phyloP scores from a whole-genome alignment of 768 basidiomycete species.

The Termitomyces sp. region DNA sequence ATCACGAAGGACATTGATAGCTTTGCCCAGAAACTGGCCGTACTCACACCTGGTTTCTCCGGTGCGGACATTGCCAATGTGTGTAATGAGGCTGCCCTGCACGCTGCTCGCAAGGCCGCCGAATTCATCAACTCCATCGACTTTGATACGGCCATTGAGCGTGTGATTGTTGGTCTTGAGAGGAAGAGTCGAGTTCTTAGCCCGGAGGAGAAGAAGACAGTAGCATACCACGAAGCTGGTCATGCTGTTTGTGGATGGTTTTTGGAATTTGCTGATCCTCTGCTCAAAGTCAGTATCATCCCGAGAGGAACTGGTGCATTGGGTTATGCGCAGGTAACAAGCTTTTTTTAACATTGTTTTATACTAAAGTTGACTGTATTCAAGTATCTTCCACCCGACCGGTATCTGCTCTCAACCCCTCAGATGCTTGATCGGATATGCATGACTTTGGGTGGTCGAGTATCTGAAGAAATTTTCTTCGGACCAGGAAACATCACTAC shows the following conservation, averaged over 20 bases:
- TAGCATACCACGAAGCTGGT: constrained; percentile 98
- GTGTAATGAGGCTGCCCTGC: constrained; percentile 95
- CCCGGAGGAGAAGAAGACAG: constrained; percentile 95
- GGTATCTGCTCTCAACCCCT: constrained; percentile 91
- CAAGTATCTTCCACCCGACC: constrained; percentile 91
- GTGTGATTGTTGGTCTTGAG: constrained; percentile 96
- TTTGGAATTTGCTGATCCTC: constrained; percentile 93
- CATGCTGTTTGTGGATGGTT: constrained; percentile 99
- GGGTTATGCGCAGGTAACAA: constrained; percentile 86
- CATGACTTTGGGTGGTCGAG: constrained; percentile 97
- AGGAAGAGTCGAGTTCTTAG: constrained; percentile 91
- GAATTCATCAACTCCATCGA: constrained; percentile 77
- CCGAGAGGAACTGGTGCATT: constrained; percentile 93
- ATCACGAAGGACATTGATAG: constrained; percentile 43
- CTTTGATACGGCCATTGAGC: constrained; percentile 97
- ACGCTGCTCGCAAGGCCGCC: constrained; percentile 81
- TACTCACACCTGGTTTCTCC: constrained; percentile 96
- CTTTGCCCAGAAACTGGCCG: constrained; percentile 89
- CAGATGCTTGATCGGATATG: constrained; percentile 95
- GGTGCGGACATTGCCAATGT: constrained; percentile 99
- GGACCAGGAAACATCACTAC: constrained; percentile 89
- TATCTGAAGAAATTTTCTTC: constrained; percentile 98
- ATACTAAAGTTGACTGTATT: constrained; percentile 8
- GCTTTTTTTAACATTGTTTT: constrained; percentile 2
- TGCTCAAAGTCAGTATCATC: constrained; percentile 97